Conservation (phyloP, 176 grass and related monocot species). For the Triticum timopheevii region DNA sequence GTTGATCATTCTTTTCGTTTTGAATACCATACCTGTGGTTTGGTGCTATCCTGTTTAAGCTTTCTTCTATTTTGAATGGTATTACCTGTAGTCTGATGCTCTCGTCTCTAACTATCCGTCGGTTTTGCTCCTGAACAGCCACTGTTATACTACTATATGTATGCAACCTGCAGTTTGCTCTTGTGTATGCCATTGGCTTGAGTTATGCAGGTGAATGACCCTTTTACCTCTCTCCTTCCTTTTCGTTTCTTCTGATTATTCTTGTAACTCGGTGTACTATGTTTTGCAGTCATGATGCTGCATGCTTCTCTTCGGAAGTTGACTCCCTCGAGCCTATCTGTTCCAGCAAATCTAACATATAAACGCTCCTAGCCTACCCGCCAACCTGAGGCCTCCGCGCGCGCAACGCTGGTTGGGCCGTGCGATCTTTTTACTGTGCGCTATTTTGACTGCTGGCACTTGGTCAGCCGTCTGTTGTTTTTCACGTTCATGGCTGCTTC, state of each 20-base stretch:
- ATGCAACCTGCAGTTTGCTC: conserved; percentile 75
- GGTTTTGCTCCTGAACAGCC: conserved; percentile 38
- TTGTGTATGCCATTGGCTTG: conserved; percentile 65
- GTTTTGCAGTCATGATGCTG: conserved; percentile 72
- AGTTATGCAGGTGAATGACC: conserved; percentile 68
- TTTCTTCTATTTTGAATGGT: neutral
- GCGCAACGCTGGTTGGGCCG: too few species aligned
- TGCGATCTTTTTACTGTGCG: too few species aligned
- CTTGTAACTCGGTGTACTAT: neutral
- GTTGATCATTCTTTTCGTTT: neutral
- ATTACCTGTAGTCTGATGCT: neutral
- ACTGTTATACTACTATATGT: conserved; percentile 57
- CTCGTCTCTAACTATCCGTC: neutral
- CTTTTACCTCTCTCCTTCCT: neutral
- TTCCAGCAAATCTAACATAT: conserved; percentile 8
- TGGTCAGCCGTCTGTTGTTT: too few species aligned
- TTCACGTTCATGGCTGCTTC: too few species aligned
- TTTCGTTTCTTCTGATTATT: neutral
- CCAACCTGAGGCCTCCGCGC: too few species aligned
- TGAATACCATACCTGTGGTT: neutral
- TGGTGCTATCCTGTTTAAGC: neutral
- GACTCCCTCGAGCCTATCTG: conserved; percentile 63
- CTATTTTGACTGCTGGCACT: too few species aligned
- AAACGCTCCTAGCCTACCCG: too few species aligned
- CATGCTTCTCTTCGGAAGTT: conserved; percentile 85